Percentiles rank a stretch among this genome's conserved stretches.
Evolutionary conservation across 192 early-diverging fungal genomes (phyloP).

Genomic region (Physocladia obscura): DNA sequence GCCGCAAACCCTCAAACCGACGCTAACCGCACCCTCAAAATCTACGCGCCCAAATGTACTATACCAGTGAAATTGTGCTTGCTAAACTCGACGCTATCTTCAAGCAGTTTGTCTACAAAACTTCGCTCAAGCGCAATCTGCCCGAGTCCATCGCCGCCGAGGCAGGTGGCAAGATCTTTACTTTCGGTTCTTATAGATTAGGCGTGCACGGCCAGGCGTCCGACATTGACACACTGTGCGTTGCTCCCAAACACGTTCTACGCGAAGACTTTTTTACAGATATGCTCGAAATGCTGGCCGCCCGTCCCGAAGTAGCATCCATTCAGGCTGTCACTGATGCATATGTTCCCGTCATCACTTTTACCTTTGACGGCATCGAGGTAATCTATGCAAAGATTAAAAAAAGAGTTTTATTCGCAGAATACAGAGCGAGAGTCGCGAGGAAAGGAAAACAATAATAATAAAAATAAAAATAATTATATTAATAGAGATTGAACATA

Average conservation of each 20-base stretch:
- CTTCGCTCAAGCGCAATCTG: slow-evolving; percentile 69
- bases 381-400: too few relatives aligned
- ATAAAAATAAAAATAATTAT: too few relatives aligned
- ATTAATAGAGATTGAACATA: too few relatives aligned
- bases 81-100: slow-evolving; percentile 84
- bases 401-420: too few relatives aligned
- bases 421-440: too few relatives aligned
- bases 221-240: slow-evolving; percentile 99
- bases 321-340: slow-evolving; percentile 82
- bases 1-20: not conserved
- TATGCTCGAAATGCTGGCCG: slow-evolving; percentile 83
- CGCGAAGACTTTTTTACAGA: slow-evolving; percentile 90
- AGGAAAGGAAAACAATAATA: too few relatives aligned
- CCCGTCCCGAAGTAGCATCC: slow-evolving; percentile 80
- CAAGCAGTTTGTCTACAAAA: slow-evolving; percentile 88
- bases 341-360: slow-evolving; percentile 93
- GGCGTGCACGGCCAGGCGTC: slow-evolving; percentile 90
- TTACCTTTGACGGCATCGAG: slow-evolving; percentile 87
- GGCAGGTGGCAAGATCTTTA: slow-evolving; percentile 94
- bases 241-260: slow-evolving; percentile 84
- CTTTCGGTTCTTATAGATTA: slow-evolving; percentile 93
- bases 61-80: slow-evolving; percentile 78
- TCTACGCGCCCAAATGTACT: not conserved
- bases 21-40: not conserved
- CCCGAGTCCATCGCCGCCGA: slow-evolving; percentile 82